Base-by-base conservation (phyloP, 805 yeast species). In the Ogataea degrootiae region DNA sequence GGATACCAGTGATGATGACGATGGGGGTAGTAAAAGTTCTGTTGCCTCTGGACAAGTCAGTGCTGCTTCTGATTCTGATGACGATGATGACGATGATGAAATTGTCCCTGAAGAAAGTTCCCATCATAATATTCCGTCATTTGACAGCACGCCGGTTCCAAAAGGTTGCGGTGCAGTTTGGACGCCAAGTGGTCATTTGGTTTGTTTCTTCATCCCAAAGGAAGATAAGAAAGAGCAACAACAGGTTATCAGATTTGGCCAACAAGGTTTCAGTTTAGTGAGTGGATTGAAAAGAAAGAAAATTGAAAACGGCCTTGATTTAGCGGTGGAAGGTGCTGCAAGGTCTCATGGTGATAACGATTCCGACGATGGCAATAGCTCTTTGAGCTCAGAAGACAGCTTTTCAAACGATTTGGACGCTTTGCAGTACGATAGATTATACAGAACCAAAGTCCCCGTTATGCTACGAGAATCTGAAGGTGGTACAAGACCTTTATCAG, bases 101-200 rank as follows among this genome's bases (percentile, higher is more conserved):
- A 60, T 43, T 2, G 53, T 44, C 9, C 45, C 54, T n/a, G 40
- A 34, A 35, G 39, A 37, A 31, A 37, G 26, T 1, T 41, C 36
- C 6, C 43, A 40, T 12, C 45, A 22, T 16, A 41, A 57, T 19
- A 60, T 58, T 31, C 68, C 71, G 1, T 58, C 72, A 4, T 77
- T 82, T 58, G 96, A 88, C 60, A 83, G 88, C 37, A 87, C 96
- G 0, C 97, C 97, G 0, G 76, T 91, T 14, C 97, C 97, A 0
- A 90, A 87, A 60, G 94, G 90, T 9, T 91, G 96, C 69, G 97
- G 97, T 9, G 97, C 96, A 0, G 71, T 80, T 1, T 91, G 97
- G 96, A 75, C 95, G 0, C 75, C 80, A 12, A 76, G 79, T 3
- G 97, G 97, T 0, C 80, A 80, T 49, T 69, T 91, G 43, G 84